A percentile compares a stretch with the other conserved stretches of the same genome.
These are phyloP conservation scores for Tubosaeta sp. DNA, from an alignment of 768 basidiomycete genomes.

Conservation along the genomic window DNA sequence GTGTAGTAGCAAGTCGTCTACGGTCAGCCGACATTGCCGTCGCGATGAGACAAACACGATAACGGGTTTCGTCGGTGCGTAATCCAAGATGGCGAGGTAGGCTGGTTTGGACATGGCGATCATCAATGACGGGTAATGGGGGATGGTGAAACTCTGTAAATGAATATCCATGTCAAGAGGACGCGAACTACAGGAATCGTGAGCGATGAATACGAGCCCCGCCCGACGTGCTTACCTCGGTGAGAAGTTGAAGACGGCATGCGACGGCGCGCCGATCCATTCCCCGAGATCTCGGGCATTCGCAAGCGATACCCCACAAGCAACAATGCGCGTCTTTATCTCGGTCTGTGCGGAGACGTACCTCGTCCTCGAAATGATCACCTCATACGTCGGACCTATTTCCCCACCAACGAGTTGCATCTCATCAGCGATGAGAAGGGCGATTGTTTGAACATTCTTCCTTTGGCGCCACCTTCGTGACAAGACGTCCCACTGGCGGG, in stretches of 20 bases:
- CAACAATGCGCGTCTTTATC: conserved; percentile 89
- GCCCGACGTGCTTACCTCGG: conserved; percentile 54
- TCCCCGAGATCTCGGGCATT: conserved; percentile 95
- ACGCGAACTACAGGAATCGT: conserved; percentile 59
- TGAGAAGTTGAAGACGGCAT: conserved; percentile 97
- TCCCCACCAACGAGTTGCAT: conserved; percentile 93
- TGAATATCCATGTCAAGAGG: conserved; percentile 97
- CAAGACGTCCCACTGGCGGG: conserved; percentile 83
- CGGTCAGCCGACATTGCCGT: conserved; percentile 90
- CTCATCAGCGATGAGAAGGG: conserved; percentile 91
- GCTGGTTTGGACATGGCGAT: conserved; percentile 99
- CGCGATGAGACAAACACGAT: conserved; percentile 92
- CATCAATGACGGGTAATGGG: conserved; percentile 99
- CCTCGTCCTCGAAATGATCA: conserved; percentile 88
- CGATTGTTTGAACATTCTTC: conserved; percentile 93
- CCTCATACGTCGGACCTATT: conserved; percentile 81
- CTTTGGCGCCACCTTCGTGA: conserved; percentile 95
- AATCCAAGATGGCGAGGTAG: conserved; percentile 87
- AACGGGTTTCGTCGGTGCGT: conserved; percentile 80
- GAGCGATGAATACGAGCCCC: conserved; percentile 4
- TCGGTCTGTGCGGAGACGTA: conserved; percentile 95
- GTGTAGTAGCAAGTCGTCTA: conserved; percentile 85
- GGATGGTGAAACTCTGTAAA: conserved; percentile 89
- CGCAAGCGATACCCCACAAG: conserved; percentile 90
- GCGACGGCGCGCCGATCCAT: conserved; percentile 94